A percentile compares a stretch with the other conserved stretches of the same genome.
These are phyloP conservation scores for Pichia nanzhaoensis DNA, from an alignment of 805 yeast species.

Conservation along the genomic window DNA sequence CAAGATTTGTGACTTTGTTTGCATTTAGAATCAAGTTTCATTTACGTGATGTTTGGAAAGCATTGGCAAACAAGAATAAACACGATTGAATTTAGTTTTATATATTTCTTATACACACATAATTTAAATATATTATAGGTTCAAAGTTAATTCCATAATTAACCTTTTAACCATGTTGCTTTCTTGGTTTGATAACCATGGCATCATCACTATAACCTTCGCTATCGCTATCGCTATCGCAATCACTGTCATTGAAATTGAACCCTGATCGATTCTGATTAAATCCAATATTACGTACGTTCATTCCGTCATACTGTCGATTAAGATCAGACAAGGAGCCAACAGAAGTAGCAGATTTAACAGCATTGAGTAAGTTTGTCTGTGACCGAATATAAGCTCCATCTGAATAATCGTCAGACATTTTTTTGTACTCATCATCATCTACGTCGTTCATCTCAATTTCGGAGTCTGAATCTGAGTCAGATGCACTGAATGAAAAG, in stretches of 20 bases:
- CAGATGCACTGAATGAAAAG: slow-evolving; percentile 27
- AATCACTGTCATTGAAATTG: slow-evolving; percentile 9
- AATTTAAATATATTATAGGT: neutral
- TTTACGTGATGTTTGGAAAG: slow-evolving; percentile 29
- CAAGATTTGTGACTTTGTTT: slow-evolving; percentile 23
- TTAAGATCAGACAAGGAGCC: slow-evolving; percentile 8
- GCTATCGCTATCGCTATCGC: slow-evolving; percentile 10
- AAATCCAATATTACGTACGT: neutral
- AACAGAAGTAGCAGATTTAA: slow-evolving; percentile 3
- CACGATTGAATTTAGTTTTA: neutral
- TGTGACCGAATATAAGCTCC: neutral
- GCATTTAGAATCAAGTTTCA: slow-evolving; percentile 29
- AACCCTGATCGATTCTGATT: neutral
- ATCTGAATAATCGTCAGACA: neutral
- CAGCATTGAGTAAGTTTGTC: slow-evolving; percentile 2
- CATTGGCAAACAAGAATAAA: slow-evolving; percentile 18
- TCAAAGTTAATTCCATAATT: slow-evolving; percentile 10
- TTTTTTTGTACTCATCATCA: neutral
- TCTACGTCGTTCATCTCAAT: neutral
- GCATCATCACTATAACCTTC: slow-evolving; percentile 21
- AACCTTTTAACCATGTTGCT: neutral
- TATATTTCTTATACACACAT: neutral
- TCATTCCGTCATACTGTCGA: slow-evolving; percentile 3
- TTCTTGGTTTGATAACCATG: slow-evolving; percentile 1
- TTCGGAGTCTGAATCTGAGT: neutral